Evolutionary conservation across 306 rosid genomes (phyloP).

Genomic region (Rosa chinensis): DNA sequence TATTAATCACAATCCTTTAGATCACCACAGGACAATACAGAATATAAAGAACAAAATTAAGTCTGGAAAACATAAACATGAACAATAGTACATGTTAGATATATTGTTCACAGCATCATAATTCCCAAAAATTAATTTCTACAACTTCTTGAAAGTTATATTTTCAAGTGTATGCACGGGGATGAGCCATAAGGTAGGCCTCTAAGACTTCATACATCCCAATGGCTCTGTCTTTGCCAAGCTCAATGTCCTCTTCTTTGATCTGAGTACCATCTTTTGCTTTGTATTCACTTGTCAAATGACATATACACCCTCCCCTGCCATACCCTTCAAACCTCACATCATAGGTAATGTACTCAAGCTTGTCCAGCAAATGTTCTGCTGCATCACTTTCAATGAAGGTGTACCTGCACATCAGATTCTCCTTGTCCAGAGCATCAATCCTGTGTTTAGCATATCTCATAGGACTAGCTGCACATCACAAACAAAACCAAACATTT

Average conservation of each 20-base stretch:
- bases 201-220: slow-evolving; percentile 48
- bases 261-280: slow-evolving; percentile 31
- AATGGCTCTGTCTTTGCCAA: slow-evolving; percentile 41
- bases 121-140: neutral
- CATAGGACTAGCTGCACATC: slow-evolving; percentile 39
- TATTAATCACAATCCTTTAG: neutral
- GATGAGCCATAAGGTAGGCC: slow-evolving; percentile 48
- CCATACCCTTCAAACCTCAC: slow-evolving; percentile 43
- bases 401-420: slow-evolving; percentile 34
- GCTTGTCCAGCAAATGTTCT: slow-evolving; percentile 30
- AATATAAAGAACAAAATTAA: neutral
- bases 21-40: neutral
- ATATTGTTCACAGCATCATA: slow-evolving; percentile 5
- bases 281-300: slow-evolving; percentile 39
- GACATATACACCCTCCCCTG: slow-evolving; percentile 43
- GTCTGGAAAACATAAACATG: neutral
- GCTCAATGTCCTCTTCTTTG: slow-evolving; percentile 41
- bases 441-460: slow-evolving; percentile 40
- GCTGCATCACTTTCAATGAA: slow-evolving; percentile 40
- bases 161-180: slow-evolving; percentile 34
- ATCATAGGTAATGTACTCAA: slow-evolving; percentile 41
- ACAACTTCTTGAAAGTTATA: neutral
- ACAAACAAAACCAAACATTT: neutral
- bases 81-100: slow-evolving; percentile 10
- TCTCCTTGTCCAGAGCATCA: slow-evolving; percentile 43